Percentiles rank a stretch among this genome's conserved stretches.
These are phyloP conservation scores for Globisporangium recalcitrans DNA, from an alignment of 352 stramenopile species.

Conservation along the genomic window DNA sequence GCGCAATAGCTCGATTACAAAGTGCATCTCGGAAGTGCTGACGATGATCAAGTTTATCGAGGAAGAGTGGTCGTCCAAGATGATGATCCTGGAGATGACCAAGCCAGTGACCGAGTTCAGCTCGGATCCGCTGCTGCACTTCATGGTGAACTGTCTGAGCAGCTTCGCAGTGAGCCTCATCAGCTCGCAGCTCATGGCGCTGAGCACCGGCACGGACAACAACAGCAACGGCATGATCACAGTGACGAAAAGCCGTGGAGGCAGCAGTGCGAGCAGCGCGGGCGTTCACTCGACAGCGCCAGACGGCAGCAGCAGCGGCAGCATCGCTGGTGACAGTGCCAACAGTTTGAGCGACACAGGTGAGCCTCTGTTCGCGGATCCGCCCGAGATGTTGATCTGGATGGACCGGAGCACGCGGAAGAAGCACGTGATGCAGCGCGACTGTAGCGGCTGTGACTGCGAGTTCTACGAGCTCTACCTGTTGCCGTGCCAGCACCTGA, in stretches of 20 bases:
- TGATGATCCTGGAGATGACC: slow-evolving; percentile 70
- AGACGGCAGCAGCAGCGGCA: neutral
- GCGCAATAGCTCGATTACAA: slow-evolving; percentile 28
- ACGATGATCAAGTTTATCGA: slow-evolving; percentile 65
- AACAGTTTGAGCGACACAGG: slow-evolving; percentile 11
- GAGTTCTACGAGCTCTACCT: slow-evolving; percentile 64
- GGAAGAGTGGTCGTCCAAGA: slow-evolving; percentile 66
- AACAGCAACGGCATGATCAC: slow-evolving; percentile 20
- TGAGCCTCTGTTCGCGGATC: slow-evolving; percentile 6
- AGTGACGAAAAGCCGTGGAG: slow-evolving; percentile 22
- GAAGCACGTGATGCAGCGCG: slow-evolving; percentile 51
- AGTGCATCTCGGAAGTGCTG: slow-evolving; percentile 58
- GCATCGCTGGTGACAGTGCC: neutral
- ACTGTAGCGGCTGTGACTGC: slow-evolving; percentile 59
- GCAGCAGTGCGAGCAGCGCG: neutral
- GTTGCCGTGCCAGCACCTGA: slow-evolving; percentile 63
- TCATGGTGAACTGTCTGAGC: slow-evolving; percentile 68
- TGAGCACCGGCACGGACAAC: slow-evolving; percentile 24
- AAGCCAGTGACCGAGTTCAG: slow-evolving; percentile 59
- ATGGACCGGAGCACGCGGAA: slow-evolving; percentile 45
- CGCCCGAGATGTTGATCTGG: slow-evolving; percentile 39
- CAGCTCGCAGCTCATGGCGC: slow-evolving; percentile 50
- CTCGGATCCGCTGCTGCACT: slow-evolving; percentile 50
- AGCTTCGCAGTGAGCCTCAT: slow-evolving; percentile 58
- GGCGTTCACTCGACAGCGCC: neutral